Evolutionary conservation across 2,329 filamentous ascomycete genomes (phyloP).

Genomic region (Neopestalotiopsis sp.): DNA sequence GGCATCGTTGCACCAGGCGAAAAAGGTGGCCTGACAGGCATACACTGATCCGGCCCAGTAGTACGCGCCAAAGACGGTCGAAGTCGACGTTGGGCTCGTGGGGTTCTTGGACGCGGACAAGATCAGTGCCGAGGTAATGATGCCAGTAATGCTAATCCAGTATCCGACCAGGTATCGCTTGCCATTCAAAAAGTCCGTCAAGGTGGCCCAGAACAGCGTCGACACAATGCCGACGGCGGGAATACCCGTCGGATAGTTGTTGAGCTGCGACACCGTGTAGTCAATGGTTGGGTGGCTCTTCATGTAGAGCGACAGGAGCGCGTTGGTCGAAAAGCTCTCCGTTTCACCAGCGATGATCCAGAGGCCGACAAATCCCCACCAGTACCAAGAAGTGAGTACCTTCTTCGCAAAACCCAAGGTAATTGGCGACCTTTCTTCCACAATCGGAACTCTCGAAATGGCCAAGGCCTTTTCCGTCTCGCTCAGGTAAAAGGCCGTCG

Average conservation of each 20-base stretch:
- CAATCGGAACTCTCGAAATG: conserved; percentile 43
- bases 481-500: conserved; percentile 53
- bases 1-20: conserved; percentile 77
- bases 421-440: conserved; percentile 48
- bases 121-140: conserved; percentile 67
- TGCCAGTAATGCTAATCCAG: conserved; percentile 68
- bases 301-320: conserved; percentile 57
- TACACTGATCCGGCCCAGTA: conserved; percentile 75
- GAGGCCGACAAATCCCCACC: conserved; percentile 69
- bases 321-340: conserved; percentile 72
- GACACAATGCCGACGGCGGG: conserved; percentile 61
- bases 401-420: conserved; percentile 56
- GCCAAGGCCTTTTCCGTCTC: conserved; percentile 40
- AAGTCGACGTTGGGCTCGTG: conserved; percentile 45
- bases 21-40: conserved; percentile 75
- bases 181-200: conserved; percentile 69
- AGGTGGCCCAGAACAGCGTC: conserved; percentile 71
- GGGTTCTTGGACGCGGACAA: conserved; percentile 54
- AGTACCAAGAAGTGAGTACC: conserved; percentile 65
- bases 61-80: conserved; percentile 67
- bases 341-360: conserved; percentile 76
- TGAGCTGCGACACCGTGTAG: conserved; percentile 55
- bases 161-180: conserved; percentile 70
- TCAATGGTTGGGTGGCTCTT: conserved; percentile 49
- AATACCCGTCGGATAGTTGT: conserved; percentile 62